These are phyloP conservation scores for Penicillium sp. DNA, from an alignment of 2,329 filamentous ascomycete species.

Conservation along the genomic window DNA sequence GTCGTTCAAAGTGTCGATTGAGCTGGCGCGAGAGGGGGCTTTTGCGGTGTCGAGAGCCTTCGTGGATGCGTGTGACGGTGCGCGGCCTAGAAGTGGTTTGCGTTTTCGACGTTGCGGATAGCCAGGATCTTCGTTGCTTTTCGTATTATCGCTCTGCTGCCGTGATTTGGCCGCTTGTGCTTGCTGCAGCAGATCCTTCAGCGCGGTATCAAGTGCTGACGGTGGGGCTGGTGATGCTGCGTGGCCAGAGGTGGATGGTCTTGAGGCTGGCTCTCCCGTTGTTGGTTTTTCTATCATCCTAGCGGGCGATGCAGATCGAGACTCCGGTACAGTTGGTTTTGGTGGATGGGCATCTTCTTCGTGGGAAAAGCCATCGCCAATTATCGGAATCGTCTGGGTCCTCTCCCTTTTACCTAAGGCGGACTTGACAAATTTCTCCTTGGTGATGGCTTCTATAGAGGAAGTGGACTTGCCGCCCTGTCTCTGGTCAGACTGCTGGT, in stretches of 20 bases:
- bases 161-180: slow-evolving; percentile 36
- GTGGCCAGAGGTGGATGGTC: slow-evolving; percentile 9
- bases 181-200: slow-evolving; percentile 43
- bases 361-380: slow-evolving; percentile 19
- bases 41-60: slow-evolving; percentile 22
- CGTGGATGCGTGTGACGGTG: slow-evolving; percentile 40
- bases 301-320: slow-evolving; percentile 24
- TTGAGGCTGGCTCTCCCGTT: slow-evolving; percentile 11
- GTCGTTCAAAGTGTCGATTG: slow-evolving; percentile 50
- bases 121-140: slow-evolving; percentile 16
- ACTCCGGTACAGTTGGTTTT: slow-evolving; percentile 22
- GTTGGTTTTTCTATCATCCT: slow-evolving; percentile 9
- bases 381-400: slow-evolving; percentile 12
- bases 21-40: slow-evolving; percentile 46
- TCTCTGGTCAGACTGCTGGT: slow-evolving; percentile 1
- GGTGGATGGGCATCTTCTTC: slow-evolving; percentile 17
- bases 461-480: slow-evolving; percentile 1
- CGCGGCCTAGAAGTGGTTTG: slow-evolving; percentile 43
- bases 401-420: slow-evolving; percentile 3
- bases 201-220: slow-evolving; percentile 37
- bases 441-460: neutral
- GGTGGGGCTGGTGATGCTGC: slow-evolving; percentile 18
- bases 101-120: slow-evolving; percentile 30
- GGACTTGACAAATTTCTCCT: slow-evolving; percentile 3
- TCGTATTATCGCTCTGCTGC: slow-evolving; percentile 22